Percentiles rank a stretch among this genome's conserved stretches.
These are phyloP conservation scores for Begonia peltatifolia DNA, from an alignment of 306 rosid genomes.

Conservation along the genomic window DNA sequence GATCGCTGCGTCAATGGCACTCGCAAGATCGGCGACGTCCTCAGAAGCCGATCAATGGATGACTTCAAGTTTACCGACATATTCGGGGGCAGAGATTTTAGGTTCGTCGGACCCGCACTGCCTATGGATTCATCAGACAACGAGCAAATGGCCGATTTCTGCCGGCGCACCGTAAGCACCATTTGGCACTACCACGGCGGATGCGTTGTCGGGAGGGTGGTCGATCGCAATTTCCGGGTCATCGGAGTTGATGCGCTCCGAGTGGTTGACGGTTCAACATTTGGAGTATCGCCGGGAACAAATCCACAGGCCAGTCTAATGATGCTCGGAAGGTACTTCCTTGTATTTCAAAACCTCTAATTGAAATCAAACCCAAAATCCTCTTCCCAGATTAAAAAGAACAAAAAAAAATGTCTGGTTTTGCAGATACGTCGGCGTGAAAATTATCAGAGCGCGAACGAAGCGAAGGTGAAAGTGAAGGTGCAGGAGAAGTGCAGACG, in stretches of 20 bases:
- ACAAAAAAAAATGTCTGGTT: not conserved
- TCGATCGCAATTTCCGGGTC: constrained; percentile 38
- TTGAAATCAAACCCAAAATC: too few species aligned
- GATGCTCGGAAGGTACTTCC: constrained; percentile 69
- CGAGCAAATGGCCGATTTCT: constrained; percentile 50
- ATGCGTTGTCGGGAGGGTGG: constrained; percentile 71
- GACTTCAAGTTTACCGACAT: constrained; percentile 45
- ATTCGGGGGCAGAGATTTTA: constrained; percentile 41
- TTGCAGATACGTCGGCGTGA: constrained; percentile 8
- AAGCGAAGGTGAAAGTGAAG: not conserved
- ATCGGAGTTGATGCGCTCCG: constrained; percentile 46
- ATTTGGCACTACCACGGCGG: constrained; percentile 98
- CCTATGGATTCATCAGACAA: constrained; percentile 28
- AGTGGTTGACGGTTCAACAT: constrained; percentile 70
- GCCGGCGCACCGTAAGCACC: constrained; percentile 63
- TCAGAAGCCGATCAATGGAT: constrained; percentile 43
- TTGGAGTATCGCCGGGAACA: constrained; percentile 69
- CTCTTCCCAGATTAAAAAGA: not conserved
- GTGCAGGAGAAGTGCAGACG: too few species aligned
- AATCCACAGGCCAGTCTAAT: constrained; percentile 88
- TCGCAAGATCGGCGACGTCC: constrained; percentile 38
- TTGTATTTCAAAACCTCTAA: not conserved
- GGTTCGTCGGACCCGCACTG: constrained; percentile 67
- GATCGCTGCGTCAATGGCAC: constrained; percentile 73
- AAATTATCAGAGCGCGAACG: constrained; percentile 5